Base-by-base conservation (phyloP, 371 early-diverging fungal species). In the Sporodiniella umbellata region DNA sequence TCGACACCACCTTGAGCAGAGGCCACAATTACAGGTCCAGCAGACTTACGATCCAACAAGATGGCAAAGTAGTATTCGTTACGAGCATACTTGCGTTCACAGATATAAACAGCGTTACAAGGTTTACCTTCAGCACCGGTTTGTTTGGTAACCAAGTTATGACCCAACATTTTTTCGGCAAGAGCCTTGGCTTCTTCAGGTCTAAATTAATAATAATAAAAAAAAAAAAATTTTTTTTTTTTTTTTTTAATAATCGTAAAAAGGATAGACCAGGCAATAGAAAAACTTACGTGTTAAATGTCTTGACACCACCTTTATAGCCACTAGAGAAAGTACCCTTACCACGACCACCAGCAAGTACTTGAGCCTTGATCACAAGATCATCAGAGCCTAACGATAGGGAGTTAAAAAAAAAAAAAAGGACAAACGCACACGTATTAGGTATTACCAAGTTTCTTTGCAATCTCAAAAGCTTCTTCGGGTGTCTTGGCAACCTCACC, bases 61-160 rank as follows among this genome's bases (percentile, higher is more conserved):
- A 98, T 93, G 44, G 99, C 97, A 82, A 98, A 96, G 85, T 98
- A 97, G 83, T 89, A 96, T 79, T 97, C 98, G 56, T 89, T 88
- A 53, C 94, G 92, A 61, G 94, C 89, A 64, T 92, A 93, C 68
- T 93, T 85, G 66, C 95, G 93, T 80, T 98, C 98, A 59, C 89
- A 92, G 58, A 98, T 84, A 71, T 89, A 98, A 51, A 89, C 94
- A 38, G 90, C 75, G 72, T 94, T 93, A 83, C 99, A 98, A 58
- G 84, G 80, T 75, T 95, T 94, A 47, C 99, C 99, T 24, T 72
- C 90, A 55, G 92, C 91, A 45, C 98, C 97, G 22, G 99, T 98
- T 79, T 98, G 98, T 84, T 98, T 98, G 62, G 98, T 98, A 64
- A 96, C 78, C 53, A 98, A 84, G 70, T 88, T 94, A 76, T 92